These are phyloP conservation scores for Eremomyces bilateralis DNA, from an alignment of 495 filamentous ascomycete species.

Conservation along the genomic window DNA sequence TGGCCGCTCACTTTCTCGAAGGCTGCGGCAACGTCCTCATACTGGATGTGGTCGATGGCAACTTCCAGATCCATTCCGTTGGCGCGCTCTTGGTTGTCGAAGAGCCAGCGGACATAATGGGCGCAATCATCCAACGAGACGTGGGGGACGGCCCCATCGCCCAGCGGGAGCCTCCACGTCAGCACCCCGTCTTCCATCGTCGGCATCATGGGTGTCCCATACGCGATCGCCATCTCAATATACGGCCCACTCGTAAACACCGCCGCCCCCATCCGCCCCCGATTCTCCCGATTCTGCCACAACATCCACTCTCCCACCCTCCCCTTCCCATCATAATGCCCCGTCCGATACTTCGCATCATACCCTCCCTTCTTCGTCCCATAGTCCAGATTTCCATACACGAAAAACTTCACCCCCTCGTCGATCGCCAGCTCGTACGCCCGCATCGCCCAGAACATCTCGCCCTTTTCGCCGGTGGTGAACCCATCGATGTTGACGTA, in stretches of 20 bases:
- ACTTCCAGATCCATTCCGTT: slow-evolving; percentile 30
- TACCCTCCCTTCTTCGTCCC: slow-evolving; percentile 5
- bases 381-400: slow-evolving; percentile 12
- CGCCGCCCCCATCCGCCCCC: slow-evolving; percentile 6
- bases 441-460: slow-evolving; percentile 10
- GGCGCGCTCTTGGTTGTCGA: slow-evolving; percentile 26
- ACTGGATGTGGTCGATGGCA: slow-evolving; percentile 26
- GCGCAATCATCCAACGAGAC: slow-evolving; percentile 31
- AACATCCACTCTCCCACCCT: slow-evolving; percentile 13
- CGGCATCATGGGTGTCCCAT: slow-evolving; percentile 18
- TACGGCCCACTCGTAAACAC: slow-evolving; percentile 11
- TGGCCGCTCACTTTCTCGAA: slow-evolving; percentile 32
- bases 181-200: slow-evolving; percentile 21
- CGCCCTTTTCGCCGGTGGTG: slow-evolving; percentile 9
- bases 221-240: slow-evolving; percentile 14
- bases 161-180: slow-evolving; percentile 25
- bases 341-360: slow-evolving; percentile 3
- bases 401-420: slow-evolving; percentile 7
- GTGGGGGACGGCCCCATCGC: slow-evolving; percentile 23
- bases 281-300: slow-evolving; percentile 6
- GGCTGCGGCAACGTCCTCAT: slow-evolving; percentile 24
- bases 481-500: slow-evolving; percentile 13
- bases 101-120: slow-evolving; percentile 32
- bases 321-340: slow-evolving; percentile 10
- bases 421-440: slow-evolving; percentile 9